phyloP scores from a whole-genome alignment of 768 basidiomycete species.

The Naganishia antarctica region DNA sequence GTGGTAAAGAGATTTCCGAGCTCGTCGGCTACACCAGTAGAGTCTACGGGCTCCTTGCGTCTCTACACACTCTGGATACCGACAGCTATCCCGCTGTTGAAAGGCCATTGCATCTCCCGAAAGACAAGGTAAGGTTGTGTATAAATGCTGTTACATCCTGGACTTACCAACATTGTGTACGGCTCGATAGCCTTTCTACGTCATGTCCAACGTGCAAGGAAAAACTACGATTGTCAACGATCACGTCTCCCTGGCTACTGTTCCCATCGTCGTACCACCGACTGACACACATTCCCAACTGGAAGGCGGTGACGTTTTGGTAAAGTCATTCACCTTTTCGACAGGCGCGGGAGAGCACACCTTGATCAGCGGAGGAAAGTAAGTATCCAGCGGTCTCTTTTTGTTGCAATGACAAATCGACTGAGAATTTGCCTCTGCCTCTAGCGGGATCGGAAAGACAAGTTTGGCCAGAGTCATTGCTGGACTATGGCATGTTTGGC shows the following conservation, averaged over 20 bases:
- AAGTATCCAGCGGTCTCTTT: constrained; percentile 24
- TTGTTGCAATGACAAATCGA: background rate
- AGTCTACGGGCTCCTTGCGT: constrained; percentile 79
- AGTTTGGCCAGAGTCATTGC: constrained; percentile 82
- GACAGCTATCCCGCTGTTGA: constrained; percentile 51
- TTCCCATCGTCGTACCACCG: constrained; percentile 53
- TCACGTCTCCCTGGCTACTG: constrained; percentile 46
- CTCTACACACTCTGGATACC: constrained; percentile 65
- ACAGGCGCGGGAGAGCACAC: constrained; percentile 72
- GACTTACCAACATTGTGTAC: background rate
- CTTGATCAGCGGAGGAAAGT: constrained; percentile 78
- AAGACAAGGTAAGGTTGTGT: constrained; percentile 39
- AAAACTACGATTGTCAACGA: constrained; percentile 58
- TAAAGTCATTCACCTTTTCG: constrained; percentile 63
- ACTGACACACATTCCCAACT: constrained; percentile 48
- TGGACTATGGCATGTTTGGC: constrained; percentile 70
- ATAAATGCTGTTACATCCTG: background rate
- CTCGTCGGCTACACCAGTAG: constrained; percentile 90
- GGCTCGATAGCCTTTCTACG: constrained; percentile 54
- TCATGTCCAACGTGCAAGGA: constrained; percentile 63
- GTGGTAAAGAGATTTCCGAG: constrained; percentile 89
- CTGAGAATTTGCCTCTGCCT: background rate
- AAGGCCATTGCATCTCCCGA: constrained; percentile 50
- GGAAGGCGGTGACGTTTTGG: constrained; percentile 56
- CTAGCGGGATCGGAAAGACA: constrained; percentile 85